Evolutionary conservation across 805 yeast genomes (phyloP).

Genomic region (Diddensiella caesifluorescens): DNA sequence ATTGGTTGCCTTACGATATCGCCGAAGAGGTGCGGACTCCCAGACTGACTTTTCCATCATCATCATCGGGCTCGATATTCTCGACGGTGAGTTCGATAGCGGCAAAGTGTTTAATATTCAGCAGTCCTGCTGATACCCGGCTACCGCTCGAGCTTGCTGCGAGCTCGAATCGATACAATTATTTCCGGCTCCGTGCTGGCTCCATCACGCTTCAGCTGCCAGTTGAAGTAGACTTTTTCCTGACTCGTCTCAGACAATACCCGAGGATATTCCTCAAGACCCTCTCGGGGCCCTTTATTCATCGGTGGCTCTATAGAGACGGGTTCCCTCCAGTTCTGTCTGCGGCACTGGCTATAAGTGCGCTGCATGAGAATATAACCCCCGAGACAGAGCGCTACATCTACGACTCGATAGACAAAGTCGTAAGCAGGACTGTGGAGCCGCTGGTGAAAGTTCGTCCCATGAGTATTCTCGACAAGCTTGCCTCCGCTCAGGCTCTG

Average conservation of each 20-base stretch:
- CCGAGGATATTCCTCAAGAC: constrained; percentile 6
- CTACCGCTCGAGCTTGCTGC: no score
- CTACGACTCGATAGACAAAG: not conserved
- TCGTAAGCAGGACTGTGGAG: not conserved
- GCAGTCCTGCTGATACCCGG: no score
- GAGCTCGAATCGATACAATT: no score
- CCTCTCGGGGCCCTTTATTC: constrained; percentile 10
- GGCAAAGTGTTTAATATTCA: no score
- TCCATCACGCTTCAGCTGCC: no score
- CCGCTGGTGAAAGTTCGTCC: not conserved
- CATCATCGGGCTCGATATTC: no score
- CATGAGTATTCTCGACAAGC: constrained; percentile 4
- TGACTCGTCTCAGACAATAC: constrained; percentile 8
- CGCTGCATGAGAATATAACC: constrained; percentile 4
- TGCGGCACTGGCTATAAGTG: constrained; percentile 11
- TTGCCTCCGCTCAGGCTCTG: constrained; percentile 12
- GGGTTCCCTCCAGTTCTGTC: constrained; percentile 11
- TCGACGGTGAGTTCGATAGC: no score
- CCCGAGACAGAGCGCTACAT: constrained; percentile 1
- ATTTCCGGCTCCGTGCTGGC: no score
- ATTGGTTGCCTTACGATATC: no score
- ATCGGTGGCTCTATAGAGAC: constrained; percentile 8
- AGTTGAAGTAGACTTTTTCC: not conserved
- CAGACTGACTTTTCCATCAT: no score
- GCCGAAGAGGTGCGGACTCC: no score